Conservation (phyloP, 352 stramenopile species). For the Phytophthora pistaciae region DNA sequence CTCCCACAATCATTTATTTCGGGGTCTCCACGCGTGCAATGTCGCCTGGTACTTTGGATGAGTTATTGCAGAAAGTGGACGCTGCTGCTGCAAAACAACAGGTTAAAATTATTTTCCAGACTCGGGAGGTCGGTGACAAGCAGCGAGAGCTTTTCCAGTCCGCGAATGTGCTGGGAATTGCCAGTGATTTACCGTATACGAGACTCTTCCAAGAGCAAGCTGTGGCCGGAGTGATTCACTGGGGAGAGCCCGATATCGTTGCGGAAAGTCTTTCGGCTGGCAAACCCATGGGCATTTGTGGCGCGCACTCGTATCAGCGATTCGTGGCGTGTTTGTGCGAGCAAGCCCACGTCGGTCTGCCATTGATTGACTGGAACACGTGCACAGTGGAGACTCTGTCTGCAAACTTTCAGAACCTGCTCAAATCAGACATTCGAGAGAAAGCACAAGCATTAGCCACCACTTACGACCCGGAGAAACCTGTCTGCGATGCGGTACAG, state of each 20-base stretch:
- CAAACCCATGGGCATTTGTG: conserved; percentile 87
- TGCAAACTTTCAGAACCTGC: conserved; percentile 62
- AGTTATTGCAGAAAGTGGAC: conserved; percentile 49
- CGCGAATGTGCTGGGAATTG: conserved; percentile 34
- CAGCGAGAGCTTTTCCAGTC: conserved; percentile 19
- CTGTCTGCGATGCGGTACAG: conserved; percentile 61
- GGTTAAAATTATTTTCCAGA: conserved; percentile 66
- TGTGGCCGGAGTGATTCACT: conserved; percentile 80
- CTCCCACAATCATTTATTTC: conserved; percentile 51
- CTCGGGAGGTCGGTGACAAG: conserved; percentile 29
- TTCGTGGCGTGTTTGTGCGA: conserved; percentile 84
- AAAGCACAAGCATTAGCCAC: conserved; percentile 48
- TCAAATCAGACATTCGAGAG: conserved; percentile 40
- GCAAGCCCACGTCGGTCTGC: conserved; percentile 70
- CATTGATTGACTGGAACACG: conserved; percentile 63
- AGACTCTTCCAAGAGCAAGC: conserved; percentile 79
- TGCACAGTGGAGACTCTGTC: conserved; percentile 67
- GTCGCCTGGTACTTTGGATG: conserved; percentile 30
- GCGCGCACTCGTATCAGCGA: conserved; percentile 88
- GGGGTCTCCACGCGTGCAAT: conserved; percentile 45
- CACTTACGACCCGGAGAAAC: conserved; percentile 66
- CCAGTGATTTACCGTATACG: conserved; percentile 62
- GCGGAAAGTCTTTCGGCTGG: conserved; percentile 80
- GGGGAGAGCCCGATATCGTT: conserved; percentile 72
- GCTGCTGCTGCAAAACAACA: conserved; percentile 24